phyloP scores from a whole-genome alignment of 352 stramenopile genomes.

The Pythium scleroteichum region DNA sequence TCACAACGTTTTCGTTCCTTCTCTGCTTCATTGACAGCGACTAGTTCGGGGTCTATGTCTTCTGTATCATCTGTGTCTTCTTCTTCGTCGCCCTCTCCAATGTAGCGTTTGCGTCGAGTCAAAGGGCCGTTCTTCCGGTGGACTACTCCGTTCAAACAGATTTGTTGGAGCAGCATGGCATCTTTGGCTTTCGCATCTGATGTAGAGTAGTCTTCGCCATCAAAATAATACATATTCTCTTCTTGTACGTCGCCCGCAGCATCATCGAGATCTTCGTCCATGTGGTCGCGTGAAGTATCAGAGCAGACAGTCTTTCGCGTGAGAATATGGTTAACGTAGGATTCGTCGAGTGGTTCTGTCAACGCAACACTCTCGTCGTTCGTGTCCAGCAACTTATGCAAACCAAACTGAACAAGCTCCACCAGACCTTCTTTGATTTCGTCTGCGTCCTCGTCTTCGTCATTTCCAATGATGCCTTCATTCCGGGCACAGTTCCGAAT shows the following conservation, averaged over 20 bases:
- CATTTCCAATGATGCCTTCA: constrained; percentile 20
- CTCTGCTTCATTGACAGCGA: constrained; percentile 31
- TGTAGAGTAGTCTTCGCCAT: constrained; percentile 72
- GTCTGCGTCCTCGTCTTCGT: constrained; percentile 37
- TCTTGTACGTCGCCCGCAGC: constrained; percentile 60
- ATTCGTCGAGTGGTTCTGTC: constrained; percentile 52
- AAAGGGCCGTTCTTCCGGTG: constrained; percentile 32
- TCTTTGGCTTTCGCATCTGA: constrained; percentile 42
- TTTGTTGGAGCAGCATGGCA: constrained; percentile 38
- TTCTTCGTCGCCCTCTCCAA: constrained; percentile 38
- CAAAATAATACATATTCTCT: constrained; percentile 87
- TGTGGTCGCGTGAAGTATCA: constrained; percentile 13
- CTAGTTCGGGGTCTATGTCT: constrained; percentile 19
- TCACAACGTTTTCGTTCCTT: constrained; percentile 41
- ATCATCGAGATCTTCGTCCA: constrained; percentile 45
- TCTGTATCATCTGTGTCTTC: constrained; percentile 28
- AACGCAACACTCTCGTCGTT: constrained; percentile 37
- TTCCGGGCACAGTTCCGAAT: constrained; percentile 65
- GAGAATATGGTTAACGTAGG: constrained; percentile 64
- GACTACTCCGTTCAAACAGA: constrained; percentile 30
- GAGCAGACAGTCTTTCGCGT: constrained; percentile 34
- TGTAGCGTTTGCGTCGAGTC: constrained; percentile 29
- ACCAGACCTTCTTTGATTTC: constrained; percentile 50
- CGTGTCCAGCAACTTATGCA: constrained; percentile 63
- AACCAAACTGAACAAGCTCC: constrained; percentile 74